Evolutionary conservation across 805 yeast genomes (phyloP), one percentile per base, ranked within the genome.

Genomic region (Lachancea mirantina): DNA sequence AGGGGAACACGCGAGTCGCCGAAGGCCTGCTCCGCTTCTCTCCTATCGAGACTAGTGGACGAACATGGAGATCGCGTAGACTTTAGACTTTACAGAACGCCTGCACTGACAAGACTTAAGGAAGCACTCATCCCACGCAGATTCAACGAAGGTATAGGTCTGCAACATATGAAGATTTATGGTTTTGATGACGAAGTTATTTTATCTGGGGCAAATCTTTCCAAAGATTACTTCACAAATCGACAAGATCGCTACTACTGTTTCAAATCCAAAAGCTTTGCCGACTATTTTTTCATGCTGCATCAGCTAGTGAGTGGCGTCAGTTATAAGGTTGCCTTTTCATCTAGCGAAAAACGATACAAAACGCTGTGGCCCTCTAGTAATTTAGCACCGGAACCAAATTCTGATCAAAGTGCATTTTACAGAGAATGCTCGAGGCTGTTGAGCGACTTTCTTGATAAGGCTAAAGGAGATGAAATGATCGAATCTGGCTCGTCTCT

Each of bases 141-240:
- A 41, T 67, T 89, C 42, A 87, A 88, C 57, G 98, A 92, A 61
- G 88, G 94, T 3, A 67, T 72, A 46, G 98, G 98, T 0, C 68
- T 92, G 32, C 98, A 92, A 57, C 98, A 92, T 53, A 92, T 92
- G 97, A 92, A 92, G 55, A 70, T 92, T 18, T 92, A 92, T 55
- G 98, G 98, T 2, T 77, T 88, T 49, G 98, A 92, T 55, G 76
- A 85, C 48, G 95, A 88, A 51, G 75, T 92, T 25, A 71, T 92
- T 13, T 66, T 92, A 19, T 73, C 83, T 11, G 98, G 97, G 5
- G 98, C 98, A 2, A 92, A 92, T 50, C 65, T 92, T 29, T 84
- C 96, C 0, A 65, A 72, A 22, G 98, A 92, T 59, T 92, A 92
- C 57, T 92, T 92, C 59, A 83, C 95, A 3, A 80, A 89, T 57